phyloP scores from a whole-genome alignment of 2,329 filamentous ascomycete genomes.

The Penicillium janthinellum region DNA sequence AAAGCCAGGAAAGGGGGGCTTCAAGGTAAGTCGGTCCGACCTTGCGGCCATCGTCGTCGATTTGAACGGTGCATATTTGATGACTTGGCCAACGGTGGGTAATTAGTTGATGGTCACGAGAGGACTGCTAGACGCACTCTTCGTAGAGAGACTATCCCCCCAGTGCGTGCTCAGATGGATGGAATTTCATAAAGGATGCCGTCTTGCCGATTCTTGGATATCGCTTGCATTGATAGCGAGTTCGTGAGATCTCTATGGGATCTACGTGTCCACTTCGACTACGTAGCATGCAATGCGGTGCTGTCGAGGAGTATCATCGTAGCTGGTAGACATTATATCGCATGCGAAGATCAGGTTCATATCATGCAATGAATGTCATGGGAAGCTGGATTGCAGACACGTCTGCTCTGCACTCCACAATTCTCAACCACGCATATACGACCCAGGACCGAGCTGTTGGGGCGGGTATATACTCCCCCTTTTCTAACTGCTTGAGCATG shows the following conservation, averaged over 20 bases:
- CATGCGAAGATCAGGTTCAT: background rate
- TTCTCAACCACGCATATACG: background rate
- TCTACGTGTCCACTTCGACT: background rate
- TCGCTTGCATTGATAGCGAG: background rate
- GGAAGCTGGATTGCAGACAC: background rate
- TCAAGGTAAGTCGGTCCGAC: background rate
- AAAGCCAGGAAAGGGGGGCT: background rate
- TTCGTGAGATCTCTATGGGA: background rate
- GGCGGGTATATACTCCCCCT: background rate
- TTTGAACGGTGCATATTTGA: background rate
- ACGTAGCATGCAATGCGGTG: background rate
- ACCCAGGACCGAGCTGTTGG: background rate
- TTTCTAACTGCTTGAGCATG: background rate
- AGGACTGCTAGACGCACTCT: background rate
- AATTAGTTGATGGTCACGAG: background rate
- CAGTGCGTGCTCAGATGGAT: background rate
- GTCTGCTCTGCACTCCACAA: background rate
- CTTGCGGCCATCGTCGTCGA: background rate
- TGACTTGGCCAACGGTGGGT: background rate
- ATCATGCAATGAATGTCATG: background rate
- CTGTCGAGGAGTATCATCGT: background rate
- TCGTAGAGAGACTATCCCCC: no score
- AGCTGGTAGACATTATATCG: background rate
- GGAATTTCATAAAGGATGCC: no score
- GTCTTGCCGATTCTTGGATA: background rate